Evolutionary conservation across 2,329 filamentous ascomycete genomes (phyloP).

Genomic region (Alternaria ethzedia): DNA sequence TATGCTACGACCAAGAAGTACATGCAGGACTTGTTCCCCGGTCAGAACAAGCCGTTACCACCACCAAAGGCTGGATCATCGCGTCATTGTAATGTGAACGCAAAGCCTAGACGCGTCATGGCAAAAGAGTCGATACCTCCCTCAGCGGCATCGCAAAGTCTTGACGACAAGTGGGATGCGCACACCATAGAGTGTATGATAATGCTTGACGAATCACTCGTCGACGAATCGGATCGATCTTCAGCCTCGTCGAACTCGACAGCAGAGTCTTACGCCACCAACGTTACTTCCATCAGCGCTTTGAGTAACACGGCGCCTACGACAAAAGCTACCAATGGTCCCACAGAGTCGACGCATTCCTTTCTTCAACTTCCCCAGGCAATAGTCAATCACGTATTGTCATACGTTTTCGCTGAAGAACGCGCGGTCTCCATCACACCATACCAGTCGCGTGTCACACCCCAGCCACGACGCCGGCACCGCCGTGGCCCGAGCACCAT

Average conservation of each 20-base stretch:
- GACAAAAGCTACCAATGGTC: neutral
- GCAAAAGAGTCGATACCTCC: neutral
- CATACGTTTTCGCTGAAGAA: conserved; percentile 25
- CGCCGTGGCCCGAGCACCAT: conserved; percentile 24
- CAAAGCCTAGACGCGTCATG: neutral
- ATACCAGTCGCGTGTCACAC: conserved; percentile 14
- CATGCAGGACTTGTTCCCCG: conserved; percentile 6
- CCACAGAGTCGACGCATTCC: conserved; percentile 3
- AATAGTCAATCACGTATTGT: conserved; percentile 26
- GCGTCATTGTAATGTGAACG: neutral
- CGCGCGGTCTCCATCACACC: conserved; percentile 20
- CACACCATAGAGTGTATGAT: conserved; percentile 4
- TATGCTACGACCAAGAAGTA: conserved; percentile 8
- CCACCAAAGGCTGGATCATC: neutral
- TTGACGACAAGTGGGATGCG: neutral
- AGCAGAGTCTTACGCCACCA: conserved; percentile 2
- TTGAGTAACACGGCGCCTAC: neutral
- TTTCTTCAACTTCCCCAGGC: conserved; percentile 21
- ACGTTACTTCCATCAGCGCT: neutral
- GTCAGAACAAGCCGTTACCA: conserved; percentile 13
- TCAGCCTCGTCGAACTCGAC: conserved; percentile 14
- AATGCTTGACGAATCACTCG: conserved; percentile 2
- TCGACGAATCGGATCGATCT: neutral
- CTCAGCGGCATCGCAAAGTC: neutral
- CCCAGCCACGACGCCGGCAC: conserved; percentile 24